These are phyloP conservation scores for Avicennia marina DNA, from an alignment of 257 asterid genomes.

Conservation along the genomic window DNA sequence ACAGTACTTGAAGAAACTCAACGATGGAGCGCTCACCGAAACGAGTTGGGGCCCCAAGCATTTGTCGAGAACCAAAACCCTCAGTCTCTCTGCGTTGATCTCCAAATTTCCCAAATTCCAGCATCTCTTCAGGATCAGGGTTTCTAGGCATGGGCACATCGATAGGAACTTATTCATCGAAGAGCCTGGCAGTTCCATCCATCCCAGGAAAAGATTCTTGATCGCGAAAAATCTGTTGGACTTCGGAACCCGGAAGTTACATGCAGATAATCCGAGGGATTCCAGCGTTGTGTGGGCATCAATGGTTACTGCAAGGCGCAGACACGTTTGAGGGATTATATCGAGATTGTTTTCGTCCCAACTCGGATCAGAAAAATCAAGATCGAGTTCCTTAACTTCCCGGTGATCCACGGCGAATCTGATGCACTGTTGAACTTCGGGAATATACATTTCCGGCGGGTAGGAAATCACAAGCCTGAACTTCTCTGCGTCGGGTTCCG, in stretches of 20 bases:
- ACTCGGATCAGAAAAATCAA: constrained; percentile 24
- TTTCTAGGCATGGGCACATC: constrained; percentile 16
- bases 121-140: constrained; percentile 15
- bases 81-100: constrained; percentile 7
- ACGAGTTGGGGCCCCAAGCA: not conserved
- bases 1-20: constrained; percentile 21
- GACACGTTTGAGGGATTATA: not conserved
- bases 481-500: not conserved
- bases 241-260: not conserved
- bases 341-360: constrained; percentile 7
- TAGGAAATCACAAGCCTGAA: constrained; percentile 12
- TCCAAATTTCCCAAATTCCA: not conserved
- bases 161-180: not conserved
- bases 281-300: not conserved
- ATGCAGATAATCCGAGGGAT: constrained; percentile 17
- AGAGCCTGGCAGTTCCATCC: constrained; percentile 10
- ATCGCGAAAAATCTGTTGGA: constrained; percentile 2
- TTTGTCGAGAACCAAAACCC: constrained; percentile 21
- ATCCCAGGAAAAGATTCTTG: constrained; percentile 18
- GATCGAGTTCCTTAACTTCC: not conserved
- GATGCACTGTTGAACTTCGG: not conserved
- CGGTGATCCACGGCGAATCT: not conserved
- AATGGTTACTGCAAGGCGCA: not conserved
- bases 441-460: not conserved
- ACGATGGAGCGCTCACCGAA: constrained; percentile 8